Conservation (phyloP, 148 eudicot genomes). For the Mesembryanthemum crystallinum region DNA sequence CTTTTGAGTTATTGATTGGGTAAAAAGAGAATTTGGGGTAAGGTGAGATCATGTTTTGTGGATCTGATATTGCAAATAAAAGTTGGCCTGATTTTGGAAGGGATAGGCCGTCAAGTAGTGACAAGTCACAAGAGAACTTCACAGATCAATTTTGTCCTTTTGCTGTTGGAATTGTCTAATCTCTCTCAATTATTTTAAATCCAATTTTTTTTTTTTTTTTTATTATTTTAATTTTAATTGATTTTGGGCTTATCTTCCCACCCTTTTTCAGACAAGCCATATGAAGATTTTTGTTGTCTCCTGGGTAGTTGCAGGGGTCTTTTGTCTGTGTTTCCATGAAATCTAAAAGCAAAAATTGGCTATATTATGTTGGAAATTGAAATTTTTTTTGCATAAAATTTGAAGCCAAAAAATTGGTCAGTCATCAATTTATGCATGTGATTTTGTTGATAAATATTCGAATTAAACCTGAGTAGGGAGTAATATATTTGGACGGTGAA, state of each 20-base stretch:
- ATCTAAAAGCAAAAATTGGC: not conserved
- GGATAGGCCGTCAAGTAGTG: not conserved
- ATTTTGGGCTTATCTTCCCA: not conserved
- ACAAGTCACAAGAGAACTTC: not conserved
- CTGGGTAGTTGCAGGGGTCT: not conserved
- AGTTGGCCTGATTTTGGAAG: not conserved
- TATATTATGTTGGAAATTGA: not conserved
- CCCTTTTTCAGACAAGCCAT: not conserved
- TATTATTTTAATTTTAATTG: no score
- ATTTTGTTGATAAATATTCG: no score
- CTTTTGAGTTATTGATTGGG: no score
- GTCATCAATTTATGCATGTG: not conserved
- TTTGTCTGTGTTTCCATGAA: not conserved
- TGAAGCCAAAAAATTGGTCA: not conserved
- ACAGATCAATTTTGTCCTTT: not conserved
- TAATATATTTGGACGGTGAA: no score
- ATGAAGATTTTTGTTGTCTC: conserved; percentile 7
- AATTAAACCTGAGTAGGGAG: no score
- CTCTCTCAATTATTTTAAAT: no score
- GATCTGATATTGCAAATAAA: not conserved
- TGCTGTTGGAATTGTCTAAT: not conserved
- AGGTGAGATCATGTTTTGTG: no score
- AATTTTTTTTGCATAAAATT: not conserved
- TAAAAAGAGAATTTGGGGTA: not conserved
- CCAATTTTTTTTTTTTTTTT: not conserved